Percentiles rank a stretch among this genome's conserved stretches.
Conservation (phyloP, 2,329 filamentous ascomycete species). For the Pseudohalonectria lignicola region DNA sequence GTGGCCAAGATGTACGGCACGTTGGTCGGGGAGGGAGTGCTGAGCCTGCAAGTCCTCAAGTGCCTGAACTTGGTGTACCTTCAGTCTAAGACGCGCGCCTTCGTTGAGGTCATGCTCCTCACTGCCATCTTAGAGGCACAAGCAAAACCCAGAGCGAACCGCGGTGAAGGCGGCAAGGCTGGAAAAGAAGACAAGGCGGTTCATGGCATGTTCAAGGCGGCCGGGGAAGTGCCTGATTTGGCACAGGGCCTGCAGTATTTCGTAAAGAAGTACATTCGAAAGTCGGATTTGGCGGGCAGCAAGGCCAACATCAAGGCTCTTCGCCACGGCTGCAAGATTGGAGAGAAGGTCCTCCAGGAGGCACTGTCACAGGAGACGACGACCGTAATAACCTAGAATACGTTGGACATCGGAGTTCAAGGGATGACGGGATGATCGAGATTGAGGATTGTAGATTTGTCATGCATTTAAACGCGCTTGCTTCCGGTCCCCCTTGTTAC, state of each 20-base stretch:
- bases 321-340: conserved; percentile 33
- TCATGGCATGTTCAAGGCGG: conserved; percentile 54
- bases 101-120: conserved; percentile 72
- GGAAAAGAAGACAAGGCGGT: conserved; percentile 32
- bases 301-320: conserved; percentile 37
- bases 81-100: conserved; percentile 63
- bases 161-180: conserved; percentile 25
- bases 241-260: conserved; percentile 71
- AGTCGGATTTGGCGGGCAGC: conserved; percentile 43
- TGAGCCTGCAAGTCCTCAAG: conserved; percentile 43
- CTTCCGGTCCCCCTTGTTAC: too few relatives aligned
- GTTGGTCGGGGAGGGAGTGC: conserved; percentile 32
- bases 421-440: too few relatives aligned
- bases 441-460: too few relatives aligned
- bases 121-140: conserved; percentile 58
- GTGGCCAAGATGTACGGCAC: conserved; percentile 43
- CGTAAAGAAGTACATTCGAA: conserved; percentile 61
- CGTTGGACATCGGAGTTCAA: too few relatives aligned
- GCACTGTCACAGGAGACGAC: conserved; percentile 5
- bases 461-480: too few relatives aligned
- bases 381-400: too few relatives aligned
- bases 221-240: conserved; percentile 52
- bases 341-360: conserved; percentile 22
- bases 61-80: conserved; percentile 70
- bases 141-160: conserved; percentile 27